A percentile compares a stretch with the other conserved stretches of the same genome.
phyloP scores from a whole-genome alignment of 148 eudicot species.

The Limonium bicolor region DNA sequence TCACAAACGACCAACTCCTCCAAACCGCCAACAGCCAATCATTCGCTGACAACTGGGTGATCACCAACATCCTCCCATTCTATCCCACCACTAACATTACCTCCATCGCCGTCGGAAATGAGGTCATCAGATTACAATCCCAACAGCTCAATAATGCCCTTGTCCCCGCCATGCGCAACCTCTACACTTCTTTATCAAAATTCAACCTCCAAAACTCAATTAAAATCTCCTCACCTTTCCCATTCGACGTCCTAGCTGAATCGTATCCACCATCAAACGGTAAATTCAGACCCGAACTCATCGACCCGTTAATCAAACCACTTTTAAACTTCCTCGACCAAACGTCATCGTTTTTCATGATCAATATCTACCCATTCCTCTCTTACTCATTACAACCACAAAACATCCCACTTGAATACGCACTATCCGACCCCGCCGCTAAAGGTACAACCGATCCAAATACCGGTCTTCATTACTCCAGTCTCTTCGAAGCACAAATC shows the following conservation, averaged over 20 bases:
- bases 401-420: neutral
- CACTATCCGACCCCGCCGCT: slow-evolving; percentile 6
- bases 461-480: slow-evolving; percentile 45
- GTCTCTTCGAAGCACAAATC: slow-evolving; percentile 65
- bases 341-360: neutral
- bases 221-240: neutral
- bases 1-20: slow-evolving; percentile 61
- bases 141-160: slow-evolving; percentile 30
- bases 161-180: slow-evolving; percentile 63
- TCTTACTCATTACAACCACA: neutral
- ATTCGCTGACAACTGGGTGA: slow-evolving; percentile 62
- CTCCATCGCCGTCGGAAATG: slow-evolving; percentile 79
- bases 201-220: slow-evolving; percentile 3
- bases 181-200: slow-evolving; percentile 23
- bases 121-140: slow-evolving; percentile 41
- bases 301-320: neutral
- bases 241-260: neutral
- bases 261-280: neutral
- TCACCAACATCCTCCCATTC: slow-evolving; percentile 26
- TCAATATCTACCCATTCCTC: neutral
- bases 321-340: neutral
- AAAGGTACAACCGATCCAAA: slow-evolving; percentile 36
- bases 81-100: slow-evolving; percentile 26
- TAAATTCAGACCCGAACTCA: neutral
- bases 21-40: slow-evolving; percentile 44